Evolutionary conservation across 352 stramenopile genomes (phyloP).

Genomic region (Plasmopara muralis): DNA sequence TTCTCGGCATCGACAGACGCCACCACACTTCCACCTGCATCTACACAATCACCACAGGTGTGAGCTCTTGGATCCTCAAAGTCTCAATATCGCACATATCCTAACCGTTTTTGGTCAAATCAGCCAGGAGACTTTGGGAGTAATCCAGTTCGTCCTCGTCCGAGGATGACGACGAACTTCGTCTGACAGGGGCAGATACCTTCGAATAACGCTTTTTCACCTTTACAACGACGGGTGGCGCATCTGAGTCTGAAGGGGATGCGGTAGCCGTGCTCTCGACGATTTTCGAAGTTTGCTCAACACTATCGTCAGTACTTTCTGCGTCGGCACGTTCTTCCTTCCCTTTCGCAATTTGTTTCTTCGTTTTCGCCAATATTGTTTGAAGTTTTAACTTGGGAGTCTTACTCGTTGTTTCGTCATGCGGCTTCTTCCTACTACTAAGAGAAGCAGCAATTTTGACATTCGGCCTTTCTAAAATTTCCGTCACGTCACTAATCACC

Average conservation of each 20-base stretch:
- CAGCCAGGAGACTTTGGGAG: conserved; percentile 64
- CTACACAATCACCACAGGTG: conserved; percentile 17
- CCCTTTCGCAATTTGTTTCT: conserved; percentile 30
- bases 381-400: conserved; percentile 25
- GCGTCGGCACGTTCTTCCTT: conserved; percentile 8
- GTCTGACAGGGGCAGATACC: conserved; percentile 16
- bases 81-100: conserved; percentile 21
- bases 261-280: conserved; percentile 19
- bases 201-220: conserved; percentile 16
- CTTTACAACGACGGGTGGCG: conserved; percentile 9
- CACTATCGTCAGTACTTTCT: conserved; percentile 13
- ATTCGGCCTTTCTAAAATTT: conserved; percentile 20
- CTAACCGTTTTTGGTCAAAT: conserved; percentile 63
- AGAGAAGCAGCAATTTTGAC: conserved; percentile 1
- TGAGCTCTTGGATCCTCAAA: conserved; percentile 17
- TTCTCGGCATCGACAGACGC: conserved; percentile 20
- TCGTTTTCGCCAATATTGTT: conserved; percentile 35
- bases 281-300: conserved; percentile 25
- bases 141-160: conserved; percentile 70
- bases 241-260: conserved; percentile 28
- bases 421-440: conserved; percentile 5
- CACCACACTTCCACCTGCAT: conserved; percentile 22
- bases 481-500: conserved; percentile 16
- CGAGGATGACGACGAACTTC: conserved; percentile 29
- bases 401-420: conserved; percentile 9